Percentiles rank a stretch among this genome's conserved stretches.
phyloP scores from a whole-genome alignment of 768 basidiomycete species.

The Rhizopogon sp. region DNA sequence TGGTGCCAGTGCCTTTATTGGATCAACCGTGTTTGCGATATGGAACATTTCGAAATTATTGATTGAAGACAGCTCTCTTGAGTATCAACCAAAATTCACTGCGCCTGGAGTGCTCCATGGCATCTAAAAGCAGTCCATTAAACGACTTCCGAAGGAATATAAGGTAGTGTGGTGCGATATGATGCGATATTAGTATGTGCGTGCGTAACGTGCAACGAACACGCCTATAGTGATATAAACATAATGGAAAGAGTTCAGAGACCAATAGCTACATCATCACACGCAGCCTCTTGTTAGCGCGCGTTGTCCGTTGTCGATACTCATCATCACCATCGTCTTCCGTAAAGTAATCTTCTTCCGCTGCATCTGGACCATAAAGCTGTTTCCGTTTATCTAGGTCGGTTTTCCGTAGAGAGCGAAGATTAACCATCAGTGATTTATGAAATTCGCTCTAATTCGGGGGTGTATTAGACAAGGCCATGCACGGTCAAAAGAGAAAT shows the following conservation, averaged over 20 bases:
- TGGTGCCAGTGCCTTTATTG: too few relatives aligned
- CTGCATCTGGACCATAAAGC: conserved; percentile 35
- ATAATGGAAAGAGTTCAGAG: neutral
- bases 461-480: neutral
- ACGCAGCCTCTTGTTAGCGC: conserved; percentile 25
- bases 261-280: conserved; percentile 12
- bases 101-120: neutral
- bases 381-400: conserved; percentile 48
- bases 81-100: too few relatives aligned
- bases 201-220: neutral
- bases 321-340: conserved; percentile 31
- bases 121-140: conserved; percentile 1
- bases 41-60: too few relatives aligned
- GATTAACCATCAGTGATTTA: conserved; percentile 51
- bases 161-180: conserved; percentile 11
- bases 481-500: neutral
- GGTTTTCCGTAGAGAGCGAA: conserved; percentile 57
- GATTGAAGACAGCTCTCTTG: too few relatives aligned
- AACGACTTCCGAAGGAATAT: conserved; percentile 11
- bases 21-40: too few relatives aligned
- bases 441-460: conserved; percentile 59
- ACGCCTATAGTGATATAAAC: conserved; percentile 1
- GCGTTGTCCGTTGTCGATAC: conserved; percentile 23
- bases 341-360: conserved; percentile 29
- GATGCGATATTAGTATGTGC: conserved; percentile 4